A percentile compares a stretch with the other conserved stretches of the same genome.
These are phyloP conservation scores for Penicillium herquei DNA, from an alignment of 495 filamentous ascomycete genomes.

Conservation along the genomic window DNA sequence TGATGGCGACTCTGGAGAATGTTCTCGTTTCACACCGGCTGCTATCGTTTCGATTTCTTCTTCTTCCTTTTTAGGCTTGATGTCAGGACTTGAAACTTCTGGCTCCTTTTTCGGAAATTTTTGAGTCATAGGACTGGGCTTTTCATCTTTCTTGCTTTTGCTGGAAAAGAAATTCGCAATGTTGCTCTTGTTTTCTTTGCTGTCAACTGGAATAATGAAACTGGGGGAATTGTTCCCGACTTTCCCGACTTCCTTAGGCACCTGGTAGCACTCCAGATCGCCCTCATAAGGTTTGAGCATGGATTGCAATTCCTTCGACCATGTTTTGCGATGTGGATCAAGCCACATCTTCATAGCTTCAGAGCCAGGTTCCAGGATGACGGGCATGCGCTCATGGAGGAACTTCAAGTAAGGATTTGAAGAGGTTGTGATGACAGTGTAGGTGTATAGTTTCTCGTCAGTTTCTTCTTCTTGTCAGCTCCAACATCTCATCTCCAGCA, in stretches of 20 bases:
- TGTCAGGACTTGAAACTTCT: conserved; percentile 9
- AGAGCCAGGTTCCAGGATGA: conserved; percentile 76
- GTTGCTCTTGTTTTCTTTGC: conserved; percentile 81
- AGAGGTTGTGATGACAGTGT: conserved; percentile 87
- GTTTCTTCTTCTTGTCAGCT: conserved; percentile 31
- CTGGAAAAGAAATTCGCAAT: conserved; percentile 90
- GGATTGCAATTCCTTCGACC: conserved; percentile 75
- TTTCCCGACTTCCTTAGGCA: conserved; percentile 88
- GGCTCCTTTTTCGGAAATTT: conserved; percentile 10
- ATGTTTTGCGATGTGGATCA: conserved; percentile 65
- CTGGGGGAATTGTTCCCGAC: conserved; percentile 86
- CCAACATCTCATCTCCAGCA: not conserved
- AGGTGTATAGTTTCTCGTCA: conserved; percentile 74
- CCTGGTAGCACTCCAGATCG: conserved; percentile 81
- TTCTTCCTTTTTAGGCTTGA: conserved; percentile 37
- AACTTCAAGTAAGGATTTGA: conserved; percentile 78
- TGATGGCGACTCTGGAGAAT: conserved; percentile 28
- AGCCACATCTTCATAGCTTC: conserved; percentile 76
- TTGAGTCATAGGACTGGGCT: conserved; percentile 1
- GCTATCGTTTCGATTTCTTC: conserved; percentile 48
- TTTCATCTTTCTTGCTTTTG: conserved; percentile 39
- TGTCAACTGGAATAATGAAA: conserved; percentile 80
- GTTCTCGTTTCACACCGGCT: conserved; percentile 59
- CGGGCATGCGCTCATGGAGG: conserved; percentile 93
- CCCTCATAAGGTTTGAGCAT: conserved; percentile 75